Base-by-base conservation (phyloP, 208 protist genomes). In the Wallacemonas sp. region DNA sequence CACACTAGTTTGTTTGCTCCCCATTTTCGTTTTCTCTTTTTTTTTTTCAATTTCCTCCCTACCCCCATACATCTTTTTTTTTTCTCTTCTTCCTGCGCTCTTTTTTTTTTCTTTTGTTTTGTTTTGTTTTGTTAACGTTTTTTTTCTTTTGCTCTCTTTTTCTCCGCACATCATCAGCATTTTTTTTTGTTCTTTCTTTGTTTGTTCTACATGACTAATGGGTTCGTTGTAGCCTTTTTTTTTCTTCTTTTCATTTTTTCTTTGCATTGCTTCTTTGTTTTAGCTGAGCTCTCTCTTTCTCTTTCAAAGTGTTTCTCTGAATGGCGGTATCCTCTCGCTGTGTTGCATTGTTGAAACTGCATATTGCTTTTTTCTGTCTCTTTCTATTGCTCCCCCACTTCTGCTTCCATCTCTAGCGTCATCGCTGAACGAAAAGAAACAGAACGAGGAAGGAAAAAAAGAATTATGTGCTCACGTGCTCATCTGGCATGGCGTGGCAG, bases 91-190 rank as follows among this genome's bases (percentile, higher is more conserved):
- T 49, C 31, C 38, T 26, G 24, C 17, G n/a, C n/a, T n/a, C 41
- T 6, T 36, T 47, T 11, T 26, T 6, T 33, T 51, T 41, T 39
- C 45, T 53, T 64, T 22, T 12, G 26, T 65, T 44, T 61, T 30
- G 44, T 64, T n/a, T n/a, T 56, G 58, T 56, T 67, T 46, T 31
- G 36, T 54, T 44, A 8, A 42, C 60, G 21, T 51, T 14, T 28
- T 56, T 63, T 19, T 55, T 58, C 53, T 54, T 70, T 60, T 56
- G 44, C 54, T 66, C 58, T 70, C 70, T 70, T 56, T 66, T 65
- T 53, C 28, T 60, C 4, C 62, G 62, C 47, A n/a, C n/a, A n/a
- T n/a, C n/a, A 19, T 49, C 19, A 49, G 19, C 44, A 4, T 49
- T 22, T 49, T 49, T 5, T 19, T 19, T 41, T 6, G 36, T 17